A percentile compares a stretch with the other conserved stretches of the same genome.
Evolutionary conservation across 352 stramenopile genomes (phyloP).

Genomic region (Globisporangium okanoganense): DNA sequence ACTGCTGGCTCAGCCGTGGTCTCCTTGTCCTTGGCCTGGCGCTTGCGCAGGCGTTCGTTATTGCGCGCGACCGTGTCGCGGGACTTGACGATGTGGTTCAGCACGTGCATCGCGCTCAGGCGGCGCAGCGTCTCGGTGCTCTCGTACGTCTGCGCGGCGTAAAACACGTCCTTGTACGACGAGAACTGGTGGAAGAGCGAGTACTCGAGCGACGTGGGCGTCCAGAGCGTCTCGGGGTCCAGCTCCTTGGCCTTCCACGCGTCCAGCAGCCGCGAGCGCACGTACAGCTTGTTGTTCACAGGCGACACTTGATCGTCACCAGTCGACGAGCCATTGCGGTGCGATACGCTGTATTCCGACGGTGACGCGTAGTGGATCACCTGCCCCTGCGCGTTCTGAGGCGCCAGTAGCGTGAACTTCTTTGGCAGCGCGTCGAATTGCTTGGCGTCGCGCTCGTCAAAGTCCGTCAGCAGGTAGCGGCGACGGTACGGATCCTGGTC

Average conservation of each 20-base stretch:
- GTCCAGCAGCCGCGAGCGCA: conserved; percentile 44
- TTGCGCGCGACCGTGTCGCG: conserved; percentile 66
- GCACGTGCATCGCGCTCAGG: conserved; percentile 66
- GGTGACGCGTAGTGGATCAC: conserved; percentile 18
- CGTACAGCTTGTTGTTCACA: conserved; percentile 21
- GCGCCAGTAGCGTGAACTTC: conserved; percentile 32
- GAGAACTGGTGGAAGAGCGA: conserved; percentile 48
- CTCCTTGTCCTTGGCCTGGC: conserved; percentile 20
- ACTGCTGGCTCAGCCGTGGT: not conserved
- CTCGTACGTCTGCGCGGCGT: conserved; percentile 59
- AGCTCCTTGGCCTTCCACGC: conserved; percentile 45
- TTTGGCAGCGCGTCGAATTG: conserved; percentile 30
- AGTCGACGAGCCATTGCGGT: conserved; percentile 24
- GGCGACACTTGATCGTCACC: conserved; percentile 23
- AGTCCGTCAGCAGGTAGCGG: conserved; percentile 50
- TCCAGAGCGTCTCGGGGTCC: conserved; percentile 28
- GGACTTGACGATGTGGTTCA: conserved; percentile 78
- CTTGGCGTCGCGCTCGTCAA: conserved; percentile 43
- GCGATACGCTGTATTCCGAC: conserved; percentile 43
- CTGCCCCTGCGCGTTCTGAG: conserved; percentile 14
- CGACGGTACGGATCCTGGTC: conserved; percentile 56
- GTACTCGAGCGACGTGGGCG: conserved; percentile 36
- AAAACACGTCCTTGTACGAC: conserved; percentile 67
- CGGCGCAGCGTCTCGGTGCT: conserved; percentile 50
- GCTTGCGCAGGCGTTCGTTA: conserved; percentile 65